Evolutionary conservation across 805 yeast species (phyloP).

Genomic region (Ogataea chonburiensis): DNA sequence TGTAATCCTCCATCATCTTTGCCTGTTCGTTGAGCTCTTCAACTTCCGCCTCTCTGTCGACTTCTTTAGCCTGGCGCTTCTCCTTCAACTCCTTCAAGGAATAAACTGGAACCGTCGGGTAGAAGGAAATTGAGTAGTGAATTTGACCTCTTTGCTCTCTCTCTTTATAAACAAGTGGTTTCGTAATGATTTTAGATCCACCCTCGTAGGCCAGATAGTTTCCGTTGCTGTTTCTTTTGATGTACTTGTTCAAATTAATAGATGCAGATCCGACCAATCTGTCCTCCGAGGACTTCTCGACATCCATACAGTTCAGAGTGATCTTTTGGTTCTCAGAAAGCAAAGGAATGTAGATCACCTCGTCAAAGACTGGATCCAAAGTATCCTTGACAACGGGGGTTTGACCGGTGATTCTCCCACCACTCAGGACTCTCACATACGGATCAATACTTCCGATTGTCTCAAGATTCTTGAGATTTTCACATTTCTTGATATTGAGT

Average conservation of each 20-base stretch:
- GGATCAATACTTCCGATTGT: constrained; percentile 77
- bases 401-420: constrained; percentile 55
- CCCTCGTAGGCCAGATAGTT: constrained; percentile 52
- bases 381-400: constrained; percentile 56
- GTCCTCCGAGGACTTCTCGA: constrained; percentile 59
- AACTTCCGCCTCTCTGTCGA: constrained; percentile 38
- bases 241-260: constrained; percentile 47
- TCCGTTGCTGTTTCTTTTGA: constrained; percentile 48
- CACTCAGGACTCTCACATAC: constrained; percentile 56
- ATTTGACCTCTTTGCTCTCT: constrained; percentile 51
- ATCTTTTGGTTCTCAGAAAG: constrained; percentile 58
- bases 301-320: constrained; percentile 61
- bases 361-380: constrained; percentile 57
- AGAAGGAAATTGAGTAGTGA: constrained; percentile 51
- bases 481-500: constrained; percentile 55
- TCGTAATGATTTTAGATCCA: constrained; percentile 40
- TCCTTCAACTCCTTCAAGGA: constrained; percentile 55
- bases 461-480: constrained; percentile 54
- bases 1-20: constrained; percentile 48
- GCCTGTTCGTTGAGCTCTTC: constrained; percentile 47
- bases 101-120: constrained; percentile 64
- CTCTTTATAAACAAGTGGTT: constrained; percentile 34
- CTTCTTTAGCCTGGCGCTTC: constrained; percentile 40
- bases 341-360: constrained; percentile 59
- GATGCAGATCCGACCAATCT: constrained; percentile 60